Evolutionary conservation across 164 flowering plant genomes (phyloP).

Genomic region (Stephania yunnanensis): DNA sequence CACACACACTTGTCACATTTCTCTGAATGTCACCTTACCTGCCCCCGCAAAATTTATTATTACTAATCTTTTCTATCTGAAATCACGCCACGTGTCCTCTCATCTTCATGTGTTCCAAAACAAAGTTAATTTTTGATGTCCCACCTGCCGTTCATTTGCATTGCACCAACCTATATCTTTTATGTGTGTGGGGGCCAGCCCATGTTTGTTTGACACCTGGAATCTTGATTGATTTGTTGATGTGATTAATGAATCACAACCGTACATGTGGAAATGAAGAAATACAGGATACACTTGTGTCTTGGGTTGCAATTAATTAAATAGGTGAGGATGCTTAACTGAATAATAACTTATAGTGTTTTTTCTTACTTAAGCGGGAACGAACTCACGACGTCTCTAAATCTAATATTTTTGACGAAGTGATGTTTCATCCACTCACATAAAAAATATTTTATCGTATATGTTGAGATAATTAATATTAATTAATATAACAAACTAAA

Average conservation of each 20-base stretch:
- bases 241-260: not conserved
- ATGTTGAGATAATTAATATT: too few relatives aligned
- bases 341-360: too few relatives aligned
- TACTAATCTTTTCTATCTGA: not conserved
- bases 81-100: not conserved
- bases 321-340: too few relatives aligned
- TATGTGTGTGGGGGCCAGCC: not conserved
- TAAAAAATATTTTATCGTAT: too few relatives aligned
- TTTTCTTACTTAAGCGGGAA: too few relatives aligned
- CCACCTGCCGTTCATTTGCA: not conserved
- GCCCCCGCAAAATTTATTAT: not conserved
- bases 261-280: not conserved
- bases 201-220: not conserved
- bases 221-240: not conserved
- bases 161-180: not conserved
- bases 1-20: not conserved
- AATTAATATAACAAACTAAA: too few relatives aligned
- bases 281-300: too few relatives aligned
- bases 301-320: too few relatives aligned
- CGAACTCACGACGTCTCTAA: too few relatives aligned
- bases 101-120: too few relatives aligned
- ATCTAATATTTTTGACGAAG: too few relatives aligned
- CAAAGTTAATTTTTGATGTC: not conserved
- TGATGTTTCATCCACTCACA: too few relatives aligned
- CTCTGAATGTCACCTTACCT: not conserved